A percentile compares a stretch with the other conserved stretches of the same genome.
phyloP scores from a whole-genome alignment of 192 early-diverging fungal genomes.

The Cladochytrium replicatum region DNA sequence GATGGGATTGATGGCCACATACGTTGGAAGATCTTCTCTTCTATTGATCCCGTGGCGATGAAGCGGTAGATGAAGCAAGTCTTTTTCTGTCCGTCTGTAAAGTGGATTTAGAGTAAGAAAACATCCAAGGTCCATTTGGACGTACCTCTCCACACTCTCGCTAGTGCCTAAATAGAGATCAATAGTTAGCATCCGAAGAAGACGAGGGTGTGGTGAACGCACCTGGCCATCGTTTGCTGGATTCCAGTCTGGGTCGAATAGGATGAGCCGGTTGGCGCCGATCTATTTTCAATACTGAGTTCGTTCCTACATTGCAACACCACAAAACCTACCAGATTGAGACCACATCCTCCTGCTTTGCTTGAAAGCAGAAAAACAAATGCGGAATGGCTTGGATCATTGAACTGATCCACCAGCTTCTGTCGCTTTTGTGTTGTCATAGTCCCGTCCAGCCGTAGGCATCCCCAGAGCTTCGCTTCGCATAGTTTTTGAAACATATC shows the following conservation, averaged over 20 bases:
- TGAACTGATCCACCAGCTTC: constrained; percentile 93
- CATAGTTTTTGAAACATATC: constrained; percentile 92
- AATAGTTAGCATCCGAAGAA: not conserved
- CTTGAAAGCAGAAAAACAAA: constrained; percentile 95
- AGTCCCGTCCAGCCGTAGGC: constrained; percentile 80
- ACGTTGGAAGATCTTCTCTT: constrained; percentile 99
- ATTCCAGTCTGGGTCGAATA: constrained; percentile 95
- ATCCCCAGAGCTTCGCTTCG: constrained; percentile 55
- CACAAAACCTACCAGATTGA: constrained; percentile 59
- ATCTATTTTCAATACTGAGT: constrained; percentile 34
- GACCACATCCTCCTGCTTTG: constrained; percentile 97
- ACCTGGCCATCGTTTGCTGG: constrained; percentile 91
- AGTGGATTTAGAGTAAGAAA: not conserved
- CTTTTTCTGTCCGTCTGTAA: constrained; percentile 49
- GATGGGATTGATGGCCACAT: constrained; percentile 38
- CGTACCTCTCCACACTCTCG: constrained; percentile 80
- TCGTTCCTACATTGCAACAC: not conserved
- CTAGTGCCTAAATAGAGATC: constrained; percentile 45
- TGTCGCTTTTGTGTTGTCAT: constrained; percentile 89
- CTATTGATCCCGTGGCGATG: constrained; percentile 93
- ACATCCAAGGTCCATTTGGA: constrained; percentile 55
- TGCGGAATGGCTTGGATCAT: constrained; percentile 72
- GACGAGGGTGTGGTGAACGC: constrained; percentile 1
- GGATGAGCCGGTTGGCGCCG: constrained; percentile 90
- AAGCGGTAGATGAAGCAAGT: constrained; percentile 96